Evolutionary conservation across 306 rosid species (phyloP), one percentile per base, ranked within the genome.

Genomic region (Castanea crenata): DNA sequence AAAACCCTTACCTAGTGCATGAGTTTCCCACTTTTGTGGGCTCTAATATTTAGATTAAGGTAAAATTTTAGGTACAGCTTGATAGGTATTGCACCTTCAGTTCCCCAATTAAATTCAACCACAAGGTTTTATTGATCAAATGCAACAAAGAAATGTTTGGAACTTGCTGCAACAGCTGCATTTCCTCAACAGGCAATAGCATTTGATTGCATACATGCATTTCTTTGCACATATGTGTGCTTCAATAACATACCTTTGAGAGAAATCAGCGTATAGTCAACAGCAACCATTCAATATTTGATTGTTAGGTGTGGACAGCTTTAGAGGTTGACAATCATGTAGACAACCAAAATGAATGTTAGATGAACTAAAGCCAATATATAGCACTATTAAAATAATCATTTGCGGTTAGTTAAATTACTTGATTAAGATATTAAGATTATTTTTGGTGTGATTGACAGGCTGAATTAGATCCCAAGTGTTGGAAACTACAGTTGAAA

Each of bases 381-480:
- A 13, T 49, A 49, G 5, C 54, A 49, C 5, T 49, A 49, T 49
- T 49, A 49, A 49, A 49, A 12, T 49, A 10, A 49, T 49, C 16
- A 6, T 64, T 12, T 15, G 32, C 32, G 16, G 70, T 31, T 29
- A 16, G 6, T 64, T 64, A 27, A 56, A 23, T 55, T 38, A 15
- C 74, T 78, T 71, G 49, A 38, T 11, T 54, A 10, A 23, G 70
- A 59, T 67, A 34, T 71, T 80, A 71, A 86, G 58, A 16, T 74
- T 34, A 11, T 51, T 82, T 34, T 34, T 76, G 76, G 58, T 82
- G 9, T 78, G 84, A 55, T 81, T 81, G 58, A 63, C 95, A 95
- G 99, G 98, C 94, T 70, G 98, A 95, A 85, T 80, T 90, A 87
- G 99, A 95, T 77, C 96, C 99, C 0, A 86, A 68, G 73, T 95